Evolutionary conservation across 2,329 filamentous ascomycete species (phyloP), one percentile per base, ranked within the genome.

Genomic region (Daldinia sp.): DNA sequence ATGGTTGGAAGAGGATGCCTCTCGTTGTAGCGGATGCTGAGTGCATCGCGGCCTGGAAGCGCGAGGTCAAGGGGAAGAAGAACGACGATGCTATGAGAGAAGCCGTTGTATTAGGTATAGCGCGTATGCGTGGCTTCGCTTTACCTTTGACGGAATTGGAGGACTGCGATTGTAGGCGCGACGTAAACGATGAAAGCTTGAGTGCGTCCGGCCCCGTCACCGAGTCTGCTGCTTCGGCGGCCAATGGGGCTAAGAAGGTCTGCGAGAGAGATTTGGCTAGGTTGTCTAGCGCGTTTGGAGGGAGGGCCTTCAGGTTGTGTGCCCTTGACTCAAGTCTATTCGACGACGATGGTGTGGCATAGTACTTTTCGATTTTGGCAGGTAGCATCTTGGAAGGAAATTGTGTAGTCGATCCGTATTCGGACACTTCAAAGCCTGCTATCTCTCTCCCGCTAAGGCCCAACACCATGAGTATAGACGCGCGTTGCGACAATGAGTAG

Each of bases 121-220:
- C 82, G 61, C 86, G 86, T 33, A 84, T 72, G 15, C 82, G 82
- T 0, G 82, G 82, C 63, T 76, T 81, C 18, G 75, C 54, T 65
- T 79, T 79, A 15, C 71, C 64, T 28, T 72, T 78, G 0, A 74
- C 66, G 70, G 63, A 23, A 78, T 41, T 76, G 75, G 67, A 76
- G 84, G 85, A 55, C 74, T 91, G 87, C 18, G 90, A 85, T 65
- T 88, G 85, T 78, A 94, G 89, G 18, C 92, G 89, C 0, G 92
- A 93, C 10, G 91, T 95, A 80, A 98, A 97, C 2, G 91, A 97
- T 30, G 93, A 90, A 23, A 98, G 88, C 81, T 98, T 98, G 51
- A 99, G 88, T 5, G 91, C 88, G 72, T 94, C 89, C 0, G 96
- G 94, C 0, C 95, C 94, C 0, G 91, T 91, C 6, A 89, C 85